Evolutionary conservation across 768 basidiomycete species (phyloP), one percentile per base, ranked within the genome.

Genomic region (Jaapia argillacea): DNA sequence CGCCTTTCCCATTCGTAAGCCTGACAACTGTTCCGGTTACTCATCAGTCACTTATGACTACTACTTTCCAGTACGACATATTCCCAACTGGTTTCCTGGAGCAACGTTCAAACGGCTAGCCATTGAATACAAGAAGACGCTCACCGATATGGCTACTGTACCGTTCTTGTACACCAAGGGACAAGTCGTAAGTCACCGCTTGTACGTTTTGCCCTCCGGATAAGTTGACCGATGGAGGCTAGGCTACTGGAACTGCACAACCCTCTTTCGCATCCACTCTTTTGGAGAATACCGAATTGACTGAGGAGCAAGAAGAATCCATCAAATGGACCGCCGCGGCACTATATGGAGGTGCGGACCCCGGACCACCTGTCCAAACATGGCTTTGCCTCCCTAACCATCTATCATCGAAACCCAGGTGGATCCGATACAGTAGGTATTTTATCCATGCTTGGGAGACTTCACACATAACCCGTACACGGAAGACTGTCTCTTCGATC

Each of bases 1-100:
- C 37, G 27, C 53, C 0, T 43, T 65, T 6, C 65, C 66, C 1
- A 41, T 51, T 16, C 44, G 58, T 58, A n/a, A 42, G 45, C 28
- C 4, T 10, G 20, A n/a, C 18, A n/a, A n/a, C n/a, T n/a, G n/a
- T n/a, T n/a, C 18, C 24, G 22, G 20, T 38, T 22, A 7, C 7
- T 10, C 10, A 10, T 10, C 7, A n/a, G n/a, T n/a, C n/a, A n/a
- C n/a, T n/a, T 21, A 35, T 18, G 25, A 2, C 27, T 31, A 5
- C 20, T 36, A 21, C 43, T 3, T 23, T 5, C 40, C 12, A 46
- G 45, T 46, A 20, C 42, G 43, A 23, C 22, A 46, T 26, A 14
- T 26, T 18, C 45, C 45, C n/a, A 21, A 23, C 14, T 46, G 45
- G 45, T 33, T 42, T 20, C 45, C 45, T 27, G 41, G 41, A 27